A percentile compares a stretch with the other conserved stretches of the same genome.
These are phyloP conservation scores for Heliosperma pusillum DNA, from an alignment of 148 eudicot genomes.

Conservation along the genomic window DNA sequence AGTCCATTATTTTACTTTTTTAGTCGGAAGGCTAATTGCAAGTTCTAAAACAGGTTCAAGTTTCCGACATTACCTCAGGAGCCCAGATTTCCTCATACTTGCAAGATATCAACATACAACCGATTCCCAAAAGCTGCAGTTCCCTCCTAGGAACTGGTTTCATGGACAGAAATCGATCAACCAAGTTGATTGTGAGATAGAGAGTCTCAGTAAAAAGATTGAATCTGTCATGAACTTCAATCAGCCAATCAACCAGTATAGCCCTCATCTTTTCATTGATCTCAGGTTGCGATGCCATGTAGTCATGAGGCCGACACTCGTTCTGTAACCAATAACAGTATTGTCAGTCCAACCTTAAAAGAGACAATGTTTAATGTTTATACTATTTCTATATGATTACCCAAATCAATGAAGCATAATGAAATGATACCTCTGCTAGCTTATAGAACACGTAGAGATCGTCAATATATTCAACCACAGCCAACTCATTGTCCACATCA, in stretches of 20 bases:
- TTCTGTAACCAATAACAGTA: constrained; percentile 46
- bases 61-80: constrained; percentile 50
- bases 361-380: no score
- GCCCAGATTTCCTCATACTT: constrained; percentile 97
- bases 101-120: constrained; percentile 78
- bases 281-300: constrained; percentile 57
- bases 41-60: background rate
- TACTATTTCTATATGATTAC: background rate
- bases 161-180: constrained; percentile 62
- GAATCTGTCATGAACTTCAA: constrained; percentile 72
- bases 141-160: constrained; percentile 52
- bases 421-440: constrained; percentile 39
- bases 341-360: constrained; percentile 48
- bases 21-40: no score
- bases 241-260: constrained; percentile 78
- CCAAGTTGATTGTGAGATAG: constrained; percentile 61
- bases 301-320: constrained; percentile 50
- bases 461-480: constrained; percentile 81
- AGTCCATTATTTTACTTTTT: no score
- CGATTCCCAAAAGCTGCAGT: constrained; percentile 73
- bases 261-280: constrained; percentile 67
- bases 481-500: constrained; percentile 60
- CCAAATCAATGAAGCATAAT: background rate
- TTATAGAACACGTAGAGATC: constrained; percentile 81
- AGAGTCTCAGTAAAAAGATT: constrained; percentile 77